Evolutionary conservation across 352 stramenopile genomes (phyloP).

Genomic region (Pythium chondricola): DNA sequence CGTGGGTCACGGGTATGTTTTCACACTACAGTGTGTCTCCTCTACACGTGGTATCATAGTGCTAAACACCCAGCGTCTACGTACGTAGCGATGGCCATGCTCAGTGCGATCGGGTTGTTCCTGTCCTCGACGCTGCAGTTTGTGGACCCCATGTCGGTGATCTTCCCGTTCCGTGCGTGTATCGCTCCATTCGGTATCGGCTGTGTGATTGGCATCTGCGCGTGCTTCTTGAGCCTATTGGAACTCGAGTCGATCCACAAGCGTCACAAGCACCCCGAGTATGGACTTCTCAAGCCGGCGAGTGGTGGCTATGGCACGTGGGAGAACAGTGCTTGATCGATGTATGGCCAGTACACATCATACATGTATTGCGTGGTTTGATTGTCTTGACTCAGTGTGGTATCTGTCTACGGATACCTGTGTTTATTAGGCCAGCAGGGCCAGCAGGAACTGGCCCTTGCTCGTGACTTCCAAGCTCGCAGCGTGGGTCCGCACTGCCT

Average conservation of each 20-base stretch:
- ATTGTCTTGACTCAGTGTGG: too few relatives aligned
- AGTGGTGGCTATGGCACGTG: constrained; percentile 38
- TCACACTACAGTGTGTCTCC: neutral
- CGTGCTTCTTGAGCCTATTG: constrained; percentile 60
- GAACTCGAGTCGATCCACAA: constrained; percentile 78
- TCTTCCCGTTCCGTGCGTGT: constrained; percentile 70
- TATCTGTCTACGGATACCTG: neutral
- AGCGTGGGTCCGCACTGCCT: constrained; percentile 33
- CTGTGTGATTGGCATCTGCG: constrained; percentile 56
- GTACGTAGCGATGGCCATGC: constrained; percentile 43
- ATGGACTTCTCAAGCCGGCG: constrained; percentile 57
- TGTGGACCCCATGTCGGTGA: constrained; percentile 71
- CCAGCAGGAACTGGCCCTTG: constrained; percentile 56
- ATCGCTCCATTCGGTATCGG: constrained; percentile 67
- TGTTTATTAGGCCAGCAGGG: constrained; percentile 33
- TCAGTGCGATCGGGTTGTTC: constrained; percentile 67
- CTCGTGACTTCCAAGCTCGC: constrained; percentile 57
- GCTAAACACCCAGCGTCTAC: constrained; percentile 11
- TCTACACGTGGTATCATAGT: constrained; percentile 1
- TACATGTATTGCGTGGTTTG: too few relatives aligned
- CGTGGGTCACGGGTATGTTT: constrained; percentile 46
- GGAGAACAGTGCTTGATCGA: too few relatives aligned
- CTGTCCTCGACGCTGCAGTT: constrained; percentile 77
- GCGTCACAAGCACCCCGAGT: constrained; percentile 76
- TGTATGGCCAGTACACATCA: too few relatives aligned